A percentile compares a stretch with the other conserved stretches of the same genome.
Conservation (phyloP, 129 eudicot species). For the Sambucus nigra region DNA sequence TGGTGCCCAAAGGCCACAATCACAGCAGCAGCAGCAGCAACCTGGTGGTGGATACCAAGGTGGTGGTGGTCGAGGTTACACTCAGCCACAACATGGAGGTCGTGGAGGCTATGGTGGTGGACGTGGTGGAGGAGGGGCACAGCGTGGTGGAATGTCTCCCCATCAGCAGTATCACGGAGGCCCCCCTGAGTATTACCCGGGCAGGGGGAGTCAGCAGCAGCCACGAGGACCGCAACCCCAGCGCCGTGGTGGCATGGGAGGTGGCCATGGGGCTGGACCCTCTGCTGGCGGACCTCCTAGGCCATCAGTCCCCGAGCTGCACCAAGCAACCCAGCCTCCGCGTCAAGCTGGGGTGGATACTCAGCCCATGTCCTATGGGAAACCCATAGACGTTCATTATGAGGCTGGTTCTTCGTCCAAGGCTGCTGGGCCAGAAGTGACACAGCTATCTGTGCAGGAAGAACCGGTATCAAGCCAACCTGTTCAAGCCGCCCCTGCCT, state of each 20-base stretch:
- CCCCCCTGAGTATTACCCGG: constrained; percentile 27
- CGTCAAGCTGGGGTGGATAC: constrained; percentile 49
- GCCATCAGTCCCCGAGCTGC: constrained; percentile 87
- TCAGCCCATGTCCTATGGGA: constrained; percentile 35
- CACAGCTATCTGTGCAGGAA: constrained; percentile 35
- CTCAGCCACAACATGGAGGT: constrained; percentile 33
- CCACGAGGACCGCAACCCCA: constrained; percentile 58
- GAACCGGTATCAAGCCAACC: constrained; percentile 40
- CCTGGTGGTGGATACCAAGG: constrained; percentile 37
- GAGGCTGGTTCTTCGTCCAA: constrained; percentile 47
- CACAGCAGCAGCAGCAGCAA: constrained; percentile 37
- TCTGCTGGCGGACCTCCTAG: constrained; percentile 65
- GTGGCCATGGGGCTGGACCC: constrained; percentile 45
- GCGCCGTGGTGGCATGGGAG: constrained; percentile 47
- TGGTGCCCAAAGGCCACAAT: constrained; percentile 34
- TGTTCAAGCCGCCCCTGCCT: constrained; percentile 48
- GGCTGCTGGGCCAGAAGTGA: constrained; percentile 27
- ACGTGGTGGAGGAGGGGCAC: constrained; percentile 37
- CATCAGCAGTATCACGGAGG: constrained; percentile 48
- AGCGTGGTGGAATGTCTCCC: constrained; percentile 46
- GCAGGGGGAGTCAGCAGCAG: constrained; percentile 47
- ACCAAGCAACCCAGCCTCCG: constrained; percentile 86
- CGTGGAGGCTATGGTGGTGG: constrained; percentile 57
- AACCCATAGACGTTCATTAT: constrained; percentile 28
- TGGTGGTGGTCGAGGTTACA: constrained; percentile 63